Evolutionary conservation across 805 yeast species (phyloP), one percentile per base, ranked within the genome.

Genomic region (Teunomyces stri): DNA sequence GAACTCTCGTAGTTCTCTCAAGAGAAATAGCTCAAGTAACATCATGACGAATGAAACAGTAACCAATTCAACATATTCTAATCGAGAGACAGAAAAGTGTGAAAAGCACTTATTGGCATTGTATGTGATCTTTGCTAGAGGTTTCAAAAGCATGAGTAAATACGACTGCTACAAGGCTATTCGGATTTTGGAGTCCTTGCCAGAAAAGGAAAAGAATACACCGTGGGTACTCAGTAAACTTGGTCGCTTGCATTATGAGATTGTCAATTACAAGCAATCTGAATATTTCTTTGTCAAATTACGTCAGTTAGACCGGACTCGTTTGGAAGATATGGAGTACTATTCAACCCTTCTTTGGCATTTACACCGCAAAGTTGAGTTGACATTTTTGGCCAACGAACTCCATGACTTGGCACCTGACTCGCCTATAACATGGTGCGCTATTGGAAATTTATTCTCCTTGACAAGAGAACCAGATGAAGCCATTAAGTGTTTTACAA

Each of bases 291-390:
- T 87, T 59, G 66, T 68, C 13, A 75, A 74, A 53, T 72, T 94
- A 46, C 75, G 96, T 45, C 70, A 70, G 46, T 49, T 84, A 21
- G 96, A 90, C 66, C 79, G 92, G 36, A 87, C 91, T 9, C 75
- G 98, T 47, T 62, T 85, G 12, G 83, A 81, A 51, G 98, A 90
- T 61, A 89, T 92, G 94, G 98, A 94, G 59, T 82, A 84, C 56
- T 90, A 81, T 60, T 89, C 97, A 0, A 92, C 98, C 0, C 71
- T 90, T 25, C 72, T 92, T 49, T 92, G 99, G 99, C 98, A 94
- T 69, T 68, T 90, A 43, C 92, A 87, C 47, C 84, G 84, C 58
- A 90, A 87, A 42, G 79, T 81, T 16, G 91, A 85, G 46, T 73
- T 94, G 44, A 84, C 94, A n/a, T 82, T 78, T 57, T 72, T 94